A percentile compares a stretch with the other conserved stretches of the same genome.
Evolutionary conservation across 305 asterid species (phyloP).

Genomic region (Andrographis paniculata): DNA sequence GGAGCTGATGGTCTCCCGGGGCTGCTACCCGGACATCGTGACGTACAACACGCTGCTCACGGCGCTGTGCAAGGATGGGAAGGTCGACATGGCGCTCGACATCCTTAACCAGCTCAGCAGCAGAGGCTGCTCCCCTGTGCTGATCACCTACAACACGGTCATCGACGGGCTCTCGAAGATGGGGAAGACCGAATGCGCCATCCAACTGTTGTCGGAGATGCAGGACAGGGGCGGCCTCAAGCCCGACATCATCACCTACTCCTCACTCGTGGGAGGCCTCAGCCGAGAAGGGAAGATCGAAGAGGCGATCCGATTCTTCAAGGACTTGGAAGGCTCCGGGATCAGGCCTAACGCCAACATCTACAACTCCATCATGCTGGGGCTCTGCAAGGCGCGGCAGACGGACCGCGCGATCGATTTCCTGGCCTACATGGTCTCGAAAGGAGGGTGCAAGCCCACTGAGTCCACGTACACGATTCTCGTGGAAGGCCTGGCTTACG

Average conservation of each 20-base stretch:
- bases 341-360: slow-evolving; percentile 63
- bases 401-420: slow-evolving; percentile 78
- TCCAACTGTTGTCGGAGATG: slow-evolving; percentile 60
- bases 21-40: slow-evolving; percentile 86
- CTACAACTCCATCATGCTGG: slow-evolving; percentile 72
- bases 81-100: slow-evolving; percentile 71
- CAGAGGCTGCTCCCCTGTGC: slow-evolving; percentile 69
- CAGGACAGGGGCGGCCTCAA: slow-evolving; percentile 58
- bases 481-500: slow-evolving; percentile 69
- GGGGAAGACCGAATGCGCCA: slow-evolving; percentile 60
- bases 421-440: slow-evolving; percentile 51
- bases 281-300: slow-evolving; percentile 78
- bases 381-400: slow-evolving; percentile 74
- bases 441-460: slow-evolving; percentile 88
- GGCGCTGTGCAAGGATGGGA: slow-evolving; percentile 81
- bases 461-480: slow-evolving; percentile 79
- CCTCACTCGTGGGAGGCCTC: slow-evolving; percentile 63
- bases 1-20: slow-evolving; percentile 73
- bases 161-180: slow-evolving; percentile 77
- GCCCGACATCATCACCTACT: slow-evolving; percentile 73
- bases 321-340: slow-evolving; percentile 56
- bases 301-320: slow-evolving; percentile 57
- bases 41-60: slow-evolving; percentile 89
- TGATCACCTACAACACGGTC: slow-evolving; percentile 78
- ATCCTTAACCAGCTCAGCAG: slow-evolving; percentile 57